These are phyloP conservation scores for Funneliformis mosseae DNA, from an alignment of 192 early-diverging fungal genomes.

Conservation along the genomic window DNA sequence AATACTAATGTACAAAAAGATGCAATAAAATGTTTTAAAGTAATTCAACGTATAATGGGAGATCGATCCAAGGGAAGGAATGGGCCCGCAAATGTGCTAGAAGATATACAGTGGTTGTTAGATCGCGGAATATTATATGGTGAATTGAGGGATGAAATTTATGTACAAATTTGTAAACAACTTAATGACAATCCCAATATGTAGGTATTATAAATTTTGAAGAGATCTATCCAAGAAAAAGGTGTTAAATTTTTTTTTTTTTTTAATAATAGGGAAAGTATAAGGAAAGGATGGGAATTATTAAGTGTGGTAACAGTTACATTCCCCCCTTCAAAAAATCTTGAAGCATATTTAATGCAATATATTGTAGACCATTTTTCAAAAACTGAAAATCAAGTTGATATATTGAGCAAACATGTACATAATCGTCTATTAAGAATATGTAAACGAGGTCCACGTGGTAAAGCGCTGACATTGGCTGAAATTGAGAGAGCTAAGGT, in stretches of 20 bases:
- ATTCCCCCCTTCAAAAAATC: conserved; percentile 89
- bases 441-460: conserved; percentile 77
- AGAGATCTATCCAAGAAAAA: not conserved
- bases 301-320: conserved; percentile 79
- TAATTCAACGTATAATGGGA: conserved; percentile 86
- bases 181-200: conserved; percentile 73
- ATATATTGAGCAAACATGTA: conserved; percentile 55
- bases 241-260: not conserved
- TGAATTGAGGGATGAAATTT: conserved; percentile 89
- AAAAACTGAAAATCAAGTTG: conserved; percentile 51
- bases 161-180: conserved; percentile 93
- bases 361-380: conserved; percentile 73
- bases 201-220: conserved; percentile 37
- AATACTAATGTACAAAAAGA: conserved; percentile 80
- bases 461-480: conserved; percentile 69
- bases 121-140: conserved; percentile 75
- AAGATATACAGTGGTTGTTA: conserved; percentile 77
- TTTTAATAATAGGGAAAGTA: conserved; percentile 52
- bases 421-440: conserved; percentile 63
- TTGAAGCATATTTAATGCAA: conserved; percentile 79
- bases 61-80: conserved; percentile 49
- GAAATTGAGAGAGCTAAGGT: conserved; percentile 70
- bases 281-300: conserved; percentile 85
- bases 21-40: conserved; percentile 81
- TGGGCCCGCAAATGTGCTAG: conserved; percentile 39